Conservation (phyloP, 495 filamentous ascomycete species). For the Tuber aestivum region DNA sequence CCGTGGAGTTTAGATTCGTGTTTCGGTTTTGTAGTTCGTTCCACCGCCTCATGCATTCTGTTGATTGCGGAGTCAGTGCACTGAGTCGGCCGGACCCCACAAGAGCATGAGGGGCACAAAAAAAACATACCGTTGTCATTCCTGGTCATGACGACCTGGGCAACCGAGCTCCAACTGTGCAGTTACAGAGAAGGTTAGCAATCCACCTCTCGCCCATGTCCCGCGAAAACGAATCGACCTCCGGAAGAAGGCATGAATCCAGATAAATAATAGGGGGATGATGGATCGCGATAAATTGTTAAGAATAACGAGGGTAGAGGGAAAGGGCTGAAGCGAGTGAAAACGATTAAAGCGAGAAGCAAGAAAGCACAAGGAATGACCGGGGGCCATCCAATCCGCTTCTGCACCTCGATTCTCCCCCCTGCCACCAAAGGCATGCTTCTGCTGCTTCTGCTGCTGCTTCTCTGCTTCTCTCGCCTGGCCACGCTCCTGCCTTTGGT, state of each 20-base stretch:
- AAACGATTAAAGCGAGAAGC: neutral
- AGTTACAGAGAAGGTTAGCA: constrained; percentile 22
- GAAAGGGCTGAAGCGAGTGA: neutral
- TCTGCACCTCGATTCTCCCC: neutral
- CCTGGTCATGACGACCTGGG: constrained; percentile 35
- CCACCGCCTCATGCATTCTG: constrained; percentile 39
- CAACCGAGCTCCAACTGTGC: constrained; percentile 31
- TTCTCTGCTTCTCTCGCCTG: neutral
- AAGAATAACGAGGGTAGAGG: neutral
- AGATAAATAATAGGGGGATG: neutral
- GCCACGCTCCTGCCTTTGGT: neutral
- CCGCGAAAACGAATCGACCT: neutral
- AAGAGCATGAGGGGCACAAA: neutral
- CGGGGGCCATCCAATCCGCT: neutral
- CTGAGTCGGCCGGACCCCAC: constrained; percentile 14
- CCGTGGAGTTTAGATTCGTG: constrained; percentile 14
- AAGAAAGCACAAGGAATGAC: neutral
- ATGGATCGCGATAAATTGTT: neutral
- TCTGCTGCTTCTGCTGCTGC: neutral
- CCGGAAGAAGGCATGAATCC: neutral
- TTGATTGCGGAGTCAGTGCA: constrained; percentile 27
- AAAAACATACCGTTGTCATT: constrained; percentile 31
- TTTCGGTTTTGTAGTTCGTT: constrained; percentile 27
- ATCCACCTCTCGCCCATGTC: neutral
- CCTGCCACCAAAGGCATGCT: neutral